Percentiles rank a stretch among this genome's conserved stretches.
phyloP scores from a whole-genome alignment of 495 filamentous ascomycete species.

The Penicillium goetzii region DNA sequence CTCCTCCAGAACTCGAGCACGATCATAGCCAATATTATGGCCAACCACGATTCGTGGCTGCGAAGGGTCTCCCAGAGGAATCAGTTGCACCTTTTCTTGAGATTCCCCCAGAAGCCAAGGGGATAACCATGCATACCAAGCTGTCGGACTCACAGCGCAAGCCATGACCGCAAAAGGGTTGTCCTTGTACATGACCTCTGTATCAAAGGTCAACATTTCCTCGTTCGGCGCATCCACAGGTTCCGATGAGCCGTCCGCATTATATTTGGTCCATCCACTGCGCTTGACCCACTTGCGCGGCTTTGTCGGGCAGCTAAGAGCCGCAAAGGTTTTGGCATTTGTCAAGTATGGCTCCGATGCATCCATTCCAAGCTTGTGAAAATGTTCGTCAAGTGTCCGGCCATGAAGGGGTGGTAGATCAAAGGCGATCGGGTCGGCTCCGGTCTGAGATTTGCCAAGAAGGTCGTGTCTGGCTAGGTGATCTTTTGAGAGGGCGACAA shows the following conservation, averaged over 20 bases:
- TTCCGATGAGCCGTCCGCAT: conserved; percentile 69
- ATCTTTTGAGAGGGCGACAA: conserved; percentile 76
- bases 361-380: conserved; percentile 86
- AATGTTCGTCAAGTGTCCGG: conserved; percentile 87
- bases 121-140: conserved; percentile 97
- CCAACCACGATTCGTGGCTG: conserved; percentile 79
- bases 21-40: conserved; percentile 96
- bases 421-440: conserved; percentile 75
- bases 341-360: conserved; percentile 84
- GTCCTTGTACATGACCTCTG: conserved; percentile 94
- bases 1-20: conserved; percentile 86
- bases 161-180: conserved; percentile 94
- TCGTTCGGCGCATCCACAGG: conserved; percentile 76
- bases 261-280: conserved; percentile 95
- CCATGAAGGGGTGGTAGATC: conserved; percentile 82
- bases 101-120: conserved; percentile 91
- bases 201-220: conserved; percentile 87
- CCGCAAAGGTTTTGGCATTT: conserved; percentile 73
- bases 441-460: conserved; percentile 85
- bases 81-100: conserved; percentile 73
- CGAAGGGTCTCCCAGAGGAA: conserved; percentile 78
- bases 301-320: conserved; percentile 65
- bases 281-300: conserved; percentile 78
- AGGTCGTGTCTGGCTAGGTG: conserved; percentile 88
- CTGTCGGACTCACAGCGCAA: conserved; percentile 80